Evolutionary conservation across 345 rosid species (phyloP).

Genomic region (Boechera retrofracta): DNA sequence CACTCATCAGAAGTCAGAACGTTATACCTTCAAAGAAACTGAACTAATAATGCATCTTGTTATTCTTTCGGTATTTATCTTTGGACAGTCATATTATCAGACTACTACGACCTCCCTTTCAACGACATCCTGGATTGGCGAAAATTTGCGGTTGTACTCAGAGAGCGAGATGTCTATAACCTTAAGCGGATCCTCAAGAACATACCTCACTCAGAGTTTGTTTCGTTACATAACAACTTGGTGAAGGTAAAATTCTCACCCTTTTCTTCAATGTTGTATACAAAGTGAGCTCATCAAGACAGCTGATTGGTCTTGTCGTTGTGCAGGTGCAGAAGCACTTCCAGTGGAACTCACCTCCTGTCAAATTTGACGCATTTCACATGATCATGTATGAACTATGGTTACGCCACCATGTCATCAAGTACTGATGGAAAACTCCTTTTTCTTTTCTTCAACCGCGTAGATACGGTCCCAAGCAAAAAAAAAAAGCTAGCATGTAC

Average conservation of each 20-base stretch:
- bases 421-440: constrained; percentile 53
- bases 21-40: background rate
- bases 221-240: constrained; percentile 71
- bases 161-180: constrained; percentile 69
- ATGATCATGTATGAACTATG: constrained; percentile 97
- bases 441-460: constrained; percentile 13
- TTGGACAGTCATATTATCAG: constrained; percentile 78
- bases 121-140: constrained; percentile 83
- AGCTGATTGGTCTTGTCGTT: constrained; percentile 36
- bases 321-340: constrained; percentile 90
- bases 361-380: constrained; percentile 83
- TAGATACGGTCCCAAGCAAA: constrained; percentile 33
- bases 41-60: background rate
- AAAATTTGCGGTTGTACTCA: constrained; percentile 76
- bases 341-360: constrained; percentile 90
- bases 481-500: constrained; percentile 27
- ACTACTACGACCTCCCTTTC: constrained; percentile 92
- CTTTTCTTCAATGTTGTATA: constrained; percentile 17
- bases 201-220: constrained; percentile 71
- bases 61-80: background rate
- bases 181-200: constrained; percentile 80
- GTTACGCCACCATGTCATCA: constrained; percentile 88
- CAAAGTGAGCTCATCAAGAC: constrained; percentile 1
- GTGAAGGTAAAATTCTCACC: constrained; percentile 58
- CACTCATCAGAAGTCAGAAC: constrained; percentile 4